Base-by-base conservation (phyloP, 495 filamentous ascomycete genomes). In the Penicillium bialowiezense region DNA sequence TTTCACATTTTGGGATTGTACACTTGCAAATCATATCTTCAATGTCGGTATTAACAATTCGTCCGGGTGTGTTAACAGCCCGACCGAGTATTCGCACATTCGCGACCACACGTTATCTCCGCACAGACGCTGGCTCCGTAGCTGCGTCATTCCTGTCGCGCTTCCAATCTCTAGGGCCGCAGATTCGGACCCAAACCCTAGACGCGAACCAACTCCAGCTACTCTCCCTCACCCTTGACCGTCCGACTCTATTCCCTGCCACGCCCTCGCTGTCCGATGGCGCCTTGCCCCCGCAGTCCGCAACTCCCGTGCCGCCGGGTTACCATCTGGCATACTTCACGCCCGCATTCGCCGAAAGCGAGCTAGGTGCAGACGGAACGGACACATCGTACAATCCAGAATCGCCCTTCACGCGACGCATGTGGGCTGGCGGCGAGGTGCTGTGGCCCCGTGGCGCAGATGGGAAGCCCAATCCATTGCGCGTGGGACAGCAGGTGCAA, bases 241-340 rank as follows among this genome's bases (percentile, higher is more conserved):
- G 77, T 2, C 66, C 71, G 3, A 60, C 65, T 12, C 66, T 78
- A 15, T 66, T 67, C 48, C 49, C 60, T 3, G 39, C 35, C 28
- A 49, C 66, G 3, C 52, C 65, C 0, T 48, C 69, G 7, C 61
- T 76, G 1, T 57, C 71, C 31, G 51, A 62, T 38, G 47, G 56
- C n/a, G 45, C 64, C 7, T 45, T 65, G 2, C 17, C 51, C 4
- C 48, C 55, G 6, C 35, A 63, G 0, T 28, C 51, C 8, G 70
- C 71, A 23, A 78, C 77, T 3, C 64, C 69, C 0, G 48, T 89
- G 1, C 85, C 83, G 0, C 74, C 79, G 2, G 87, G 84, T 8
- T 83, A 90, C 62, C 87, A 92, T 54, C 71, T 89, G 8, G 76
- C 83, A 19, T 87, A 91, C 66, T 90, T 88, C 68, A 83, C 86